phyloP scores from a whole-genome alignment of 2,329 filamentous ascomycete species.

The Elsinoe perseae region DNA sequence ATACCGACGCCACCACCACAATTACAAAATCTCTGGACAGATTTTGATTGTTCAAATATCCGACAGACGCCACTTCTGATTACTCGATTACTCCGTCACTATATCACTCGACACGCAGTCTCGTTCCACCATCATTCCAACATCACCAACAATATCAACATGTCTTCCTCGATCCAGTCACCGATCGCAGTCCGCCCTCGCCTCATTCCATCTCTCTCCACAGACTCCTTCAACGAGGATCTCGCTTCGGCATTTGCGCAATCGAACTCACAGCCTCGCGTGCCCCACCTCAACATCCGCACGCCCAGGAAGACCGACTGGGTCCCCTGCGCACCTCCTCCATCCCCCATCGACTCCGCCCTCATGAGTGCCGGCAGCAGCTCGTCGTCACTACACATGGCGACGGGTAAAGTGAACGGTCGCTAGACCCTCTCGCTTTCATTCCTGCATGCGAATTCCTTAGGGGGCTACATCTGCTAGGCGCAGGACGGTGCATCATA shows the following conservation, averaged over 20 bases:
- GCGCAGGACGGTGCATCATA: not conserved
- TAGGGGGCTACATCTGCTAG: not conserved
- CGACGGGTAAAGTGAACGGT: slow-evolving; percentile 15
- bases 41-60: not conserved
- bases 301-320: slow-evolving; percentile 18
- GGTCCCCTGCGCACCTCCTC: slow-evolving; percentile 18
- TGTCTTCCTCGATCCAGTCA: slow-evolving; percentile 18
- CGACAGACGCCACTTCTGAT: not conserved
- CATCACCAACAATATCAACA: slow-evolving; percentile 8
- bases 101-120: not conserved
- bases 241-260: slow-evolving; percentile 18
- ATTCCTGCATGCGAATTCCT: not conserved
- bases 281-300: slow-evolving; percentile 19
- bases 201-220: slow-evolving; percentile 10
- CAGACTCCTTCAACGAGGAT: slow-evolving; percentile 20
- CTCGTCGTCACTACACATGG: slow-evolving; percentile 9
- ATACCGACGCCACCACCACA: slow-evolving; percentile 1
- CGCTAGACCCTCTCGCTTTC: not conserved
- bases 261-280: slow-evolving; percentile 18
- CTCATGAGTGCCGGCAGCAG: slow-evolving; percentile 13
- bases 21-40: slow-evolving; percentile 6
- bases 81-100: not conserved
- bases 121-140: not conserved
- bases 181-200: slow-evolving; percentile 13
- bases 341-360: slow-evolving; percentile 17